Conservation (phyloP, 768 basidiomycete genomes). For the Tricholoma terreum region DNA sequence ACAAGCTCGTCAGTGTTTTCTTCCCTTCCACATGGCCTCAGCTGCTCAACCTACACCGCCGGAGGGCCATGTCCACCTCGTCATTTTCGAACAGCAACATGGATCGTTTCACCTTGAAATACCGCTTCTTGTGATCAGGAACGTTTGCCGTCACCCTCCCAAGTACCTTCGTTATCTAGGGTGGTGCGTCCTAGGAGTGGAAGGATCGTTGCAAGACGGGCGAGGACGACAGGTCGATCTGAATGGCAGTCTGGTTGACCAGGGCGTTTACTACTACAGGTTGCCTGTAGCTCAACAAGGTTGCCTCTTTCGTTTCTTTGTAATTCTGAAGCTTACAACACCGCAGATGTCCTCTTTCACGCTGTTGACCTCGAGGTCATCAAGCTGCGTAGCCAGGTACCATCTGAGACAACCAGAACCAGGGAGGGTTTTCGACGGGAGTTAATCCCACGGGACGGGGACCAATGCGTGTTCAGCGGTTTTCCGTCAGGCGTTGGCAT, state of each 20-base stretch:
- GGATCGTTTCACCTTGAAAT: constrained; percentile 17
- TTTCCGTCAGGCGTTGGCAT: background rate
- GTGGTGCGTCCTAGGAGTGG: constrained; percentile 15
- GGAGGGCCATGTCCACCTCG: constrained; percentile 10
- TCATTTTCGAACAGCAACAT: constrained; percentile 4
- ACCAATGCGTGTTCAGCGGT: constrained; percentile 2
- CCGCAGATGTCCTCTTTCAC: constrained; percentile 1
- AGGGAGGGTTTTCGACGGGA: background rate
- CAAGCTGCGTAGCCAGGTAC: too few species aligned
- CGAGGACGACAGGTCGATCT: background rate
- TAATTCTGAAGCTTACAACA: background rate
- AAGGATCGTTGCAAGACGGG: constrained; percentile 5
- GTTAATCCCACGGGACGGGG: constrained; percentile 1
- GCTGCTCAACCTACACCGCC: background rate
- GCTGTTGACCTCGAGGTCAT: constrained; percentile 11
- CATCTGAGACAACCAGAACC: constrained; percentile 1
- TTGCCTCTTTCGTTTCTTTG: background rate
- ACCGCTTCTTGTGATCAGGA: constrained; percentile 6
- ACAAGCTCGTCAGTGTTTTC: too few species aligned
- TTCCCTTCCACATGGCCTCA: background rate
- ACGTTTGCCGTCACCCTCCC: constrained; percentile 5
- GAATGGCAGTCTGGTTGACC: constrained; percentile 7
- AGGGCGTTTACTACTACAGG: constrained; percentile 9
- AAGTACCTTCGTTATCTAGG: constrained; percentile 21
- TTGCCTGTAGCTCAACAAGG: constrained; percentile 1